Evolutionary conservation across 768 basidiomycete species (phyloP).

Genomic region (Podaxis pistillaris): DNA sequence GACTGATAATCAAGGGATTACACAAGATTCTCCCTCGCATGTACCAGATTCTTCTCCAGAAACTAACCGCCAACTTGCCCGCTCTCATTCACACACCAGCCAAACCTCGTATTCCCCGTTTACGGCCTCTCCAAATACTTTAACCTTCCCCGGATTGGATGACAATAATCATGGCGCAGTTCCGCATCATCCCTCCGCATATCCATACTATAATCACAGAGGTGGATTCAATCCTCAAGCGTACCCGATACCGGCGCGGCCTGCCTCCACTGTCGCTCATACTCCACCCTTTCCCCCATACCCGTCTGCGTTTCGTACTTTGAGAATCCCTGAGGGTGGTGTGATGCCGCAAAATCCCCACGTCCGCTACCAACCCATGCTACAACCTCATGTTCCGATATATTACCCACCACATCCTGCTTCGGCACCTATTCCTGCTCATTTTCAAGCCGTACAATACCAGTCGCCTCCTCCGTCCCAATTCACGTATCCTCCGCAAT

Average conservation of each 20-base stretch:
- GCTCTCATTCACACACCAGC: neutral
- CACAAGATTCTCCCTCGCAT: neutral
- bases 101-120: neutral
- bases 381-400: slow-evolving; percentile 35
- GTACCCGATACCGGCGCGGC: slow-evolving; percentile 46
- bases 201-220: slow-evolving; percentile 31
- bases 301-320: slow-evolving; percentile 32
- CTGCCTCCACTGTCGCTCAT: slow-evolving; percentile 34
- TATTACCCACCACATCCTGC: slow-evolving; percentile 37
- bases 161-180: slow-evolving; percentile 22
- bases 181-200: slow-evolving; percentile 25
- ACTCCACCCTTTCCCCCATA: slow-evolving; percentile 31
- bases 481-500: slow-evolving; percentile 36
- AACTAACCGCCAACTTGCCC: neutral
- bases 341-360: slow-evolving; percentile 41
- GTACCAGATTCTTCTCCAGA: neutral
- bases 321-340: slow-evolving; percentile 32
- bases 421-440: slow-evolving; percentile 25
- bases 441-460: slow-evolving; percentile 31
- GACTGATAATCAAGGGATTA: neutral
- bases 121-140: neutral
- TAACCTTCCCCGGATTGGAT: slow-evolving; percentile 16
- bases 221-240: slow-evolving; percentile 37
- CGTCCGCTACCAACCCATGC: slow-evolving; percentile 39
- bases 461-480: slow-evolving; percentile 28